A percentile compares a stretch with the other conserved stretches of the same genome.
These are phyloP conservation scores for Dissoconium aciculare DNA, from an alignment of 2,329 filamentous ascomycete genomes.

Conservation along the genomic window DNA sequence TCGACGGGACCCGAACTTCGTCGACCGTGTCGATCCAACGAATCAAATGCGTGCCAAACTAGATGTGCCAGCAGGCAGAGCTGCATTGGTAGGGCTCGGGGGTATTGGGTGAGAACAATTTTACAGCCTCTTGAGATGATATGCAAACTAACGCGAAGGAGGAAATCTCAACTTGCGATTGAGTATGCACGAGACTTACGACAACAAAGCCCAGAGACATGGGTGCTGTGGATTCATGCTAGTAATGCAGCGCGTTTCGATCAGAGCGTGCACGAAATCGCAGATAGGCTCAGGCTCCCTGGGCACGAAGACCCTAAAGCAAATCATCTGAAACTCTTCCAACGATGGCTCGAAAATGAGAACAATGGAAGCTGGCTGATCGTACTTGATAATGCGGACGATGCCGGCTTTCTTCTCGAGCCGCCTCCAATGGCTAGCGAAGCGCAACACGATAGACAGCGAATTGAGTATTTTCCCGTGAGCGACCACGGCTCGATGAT, in stretches of 20 bases:
- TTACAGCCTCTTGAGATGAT: not conserved
- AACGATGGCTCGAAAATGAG: constrained; percentile 10
- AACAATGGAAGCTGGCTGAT: constrained; percentile 12
- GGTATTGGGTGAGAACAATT: not conserved
- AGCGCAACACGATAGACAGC: not conserved
- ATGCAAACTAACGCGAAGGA: no score
- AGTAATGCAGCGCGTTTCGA: constrained; percentile 14
- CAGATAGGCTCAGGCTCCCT: constrained; percentile 7
- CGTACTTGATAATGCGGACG: constrained; percentile 16
- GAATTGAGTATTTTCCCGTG: constrained; percentile 9
- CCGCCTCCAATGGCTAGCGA: not conserved
- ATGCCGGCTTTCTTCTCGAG: constrained; percentile 7
- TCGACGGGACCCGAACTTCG: not conserved
- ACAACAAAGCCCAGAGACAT: constrained; percentile 8
- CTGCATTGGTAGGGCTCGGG: not conserved
- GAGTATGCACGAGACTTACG: constrained; percentile 10
- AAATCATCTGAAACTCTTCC: constrained; percentile 11
- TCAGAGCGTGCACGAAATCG: constrained; percentile 9
- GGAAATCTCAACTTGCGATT: constrained; percentile 18
- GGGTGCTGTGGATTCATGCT: constrained; percentile 16
- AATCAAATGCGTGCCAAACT: not conserved
- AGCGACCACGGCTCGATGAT: constrained; percentile 13
- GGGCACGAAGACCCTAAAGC: constrained; percentile 8
- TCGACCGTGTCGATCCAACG: not conserved
- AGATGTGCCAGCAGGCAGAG: not conserved